Percentiles rank a stretch among this genome's conserved stretches.
Conservation (phyloP, 1,139 yeast species). For the Meyerozyma guilliermondii region DNA sequence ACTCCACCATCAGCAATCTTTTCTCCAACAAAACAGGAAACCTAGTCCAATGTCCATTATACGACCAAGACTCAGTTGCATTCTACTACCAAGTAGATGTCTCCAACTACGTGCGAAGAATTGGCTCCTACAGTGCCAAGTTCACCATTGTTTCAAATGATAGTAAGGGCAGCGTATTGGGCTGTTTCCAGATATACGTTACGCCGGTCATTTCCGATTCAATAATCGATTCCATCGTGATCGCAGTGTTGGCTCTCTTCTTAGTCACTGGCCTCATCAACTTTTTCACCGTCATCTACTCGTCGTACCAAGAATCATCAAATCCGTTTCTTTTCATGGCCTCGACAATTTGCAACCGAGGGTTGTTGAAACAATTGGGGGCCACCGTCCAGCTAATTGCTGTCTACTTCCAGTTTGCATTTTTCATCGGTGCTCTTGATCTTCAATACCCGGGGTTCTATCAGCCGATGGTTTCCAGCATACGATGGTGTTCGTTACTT, state of each 20-base stretch:
- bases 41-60: slow-evolving; percentile 38
- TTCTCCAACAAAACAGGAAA: slow-evolving; percentile 24
- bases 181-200: slow-evolving; percentile 44
- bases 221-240: slow-evolving; percentile 32
- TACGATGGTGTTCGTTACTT: slow-evolving; percentile 34
- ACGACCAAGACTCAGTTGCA: slow-evolving; percentile 33
- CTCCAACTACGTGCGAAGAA: slow-evolving; percentile 24
- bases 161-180: slow-evolving; percentile 30
- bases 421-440: slow-evolving; percentile 52
- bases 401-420: slow-evolving; percentile 52
- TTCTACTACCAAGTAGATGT: slow-evolving; percentile 35
- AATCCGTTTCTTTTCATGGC: slow-evolving; percentile 55
- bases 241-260: slow-evolving; percentile 38
- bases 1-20: slow-evolving; percentile 18
- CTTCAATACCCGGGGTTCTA: slow-evolving; percentile 61
- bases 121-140: slow-evolving; percentile 40
- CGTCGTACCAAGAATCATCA: slow-evolving; percentile 60
- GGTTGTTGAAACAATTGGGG: slow-evolving; percentile 51
- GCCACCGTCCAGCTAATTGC: slow-evolving; percentile 50
- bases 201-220: slow-evolving; percentile 40
- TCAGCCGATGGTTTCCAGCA: slow-evolving; percentile 46
- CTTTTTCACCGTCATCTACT: slow-evolving; percentile 38
- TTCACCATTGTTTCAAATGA: slow-evolving; percentile 38
- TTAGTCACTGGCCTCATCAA: slow-evolving; percentile 39
- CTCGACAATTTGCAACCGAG: slow-evolving; percentile 57